A percentile compares a stretch with the other conserved stretches of the same genome.
phyloP scores from a whole-genome alignment of 169 alveolate species.

The Toxoplasma gondii region DNA sequence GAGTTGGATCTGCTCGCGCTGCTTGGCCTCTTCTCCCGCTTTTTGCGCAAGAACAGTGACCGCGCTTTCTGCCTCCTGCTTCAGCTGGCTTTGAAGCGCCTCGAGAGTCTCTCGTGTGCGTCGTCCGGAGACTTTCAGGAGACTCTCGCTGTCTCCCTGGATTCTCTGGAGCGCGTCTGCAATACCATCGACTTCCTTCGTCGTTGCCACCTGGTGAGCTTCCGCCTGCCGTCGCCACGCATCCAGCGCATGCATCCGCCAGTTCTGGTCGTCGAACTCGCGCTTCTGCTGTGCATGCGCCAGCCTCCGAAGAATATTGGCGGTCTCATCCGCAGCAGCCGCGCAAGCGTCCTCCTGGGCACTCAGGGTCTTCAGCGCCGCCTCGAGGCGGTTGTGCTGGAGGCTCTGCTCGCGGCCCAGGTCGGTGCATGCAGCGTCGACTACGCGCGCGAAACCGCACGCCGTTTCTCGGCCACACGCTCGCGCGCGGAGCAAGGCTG shows the following conservation, averaged over 20 bases:
- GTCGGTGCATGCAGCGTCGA: neutral
- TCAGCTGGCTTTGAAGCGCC: conserved; percentile 28
- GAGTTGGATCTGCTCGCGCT: conserved; percentile 19
- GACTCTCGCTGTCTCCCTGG: neutral
- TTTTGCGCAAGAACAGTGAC: neutral
- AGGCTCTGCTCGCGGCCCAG: neutral
- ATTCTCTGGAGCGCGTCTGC: neutral
- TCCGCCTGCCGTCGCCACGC: neutral
- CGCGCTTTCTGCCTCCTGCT: neutral
- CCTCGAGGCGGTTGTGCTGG: neutral
- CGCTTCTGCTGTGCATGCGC: neutral
- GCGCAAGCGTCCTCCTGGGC: neutral
- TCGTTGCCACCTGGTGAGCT: neutral
- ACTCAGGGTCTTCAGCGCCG: neutral
- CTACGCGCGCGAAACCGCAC: neutral
- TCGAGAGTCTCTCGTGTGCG: neutral
- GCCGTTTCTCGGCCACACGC: neutral
- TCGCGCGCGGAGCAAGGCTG: neutral
- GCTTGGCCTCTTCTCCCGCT: conserved; percentile 18
- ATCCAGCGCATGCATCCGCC: neutral
- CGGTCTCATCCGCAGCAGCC: neutral
- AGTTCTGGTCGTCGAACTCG: conserved; percentile 3
- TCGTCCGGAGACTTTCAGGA: neutral
- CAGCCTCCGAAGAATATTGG: neutral
- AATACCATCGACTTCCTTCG: neutral